A percentile compares a stretch with the other conserved stretches of the same genome.
These are phyloP conservation scores for Pulveroboletus sp. DNA, from an alignment of 768 basidiomycete species.

Conservation along the genomic window DNA sequence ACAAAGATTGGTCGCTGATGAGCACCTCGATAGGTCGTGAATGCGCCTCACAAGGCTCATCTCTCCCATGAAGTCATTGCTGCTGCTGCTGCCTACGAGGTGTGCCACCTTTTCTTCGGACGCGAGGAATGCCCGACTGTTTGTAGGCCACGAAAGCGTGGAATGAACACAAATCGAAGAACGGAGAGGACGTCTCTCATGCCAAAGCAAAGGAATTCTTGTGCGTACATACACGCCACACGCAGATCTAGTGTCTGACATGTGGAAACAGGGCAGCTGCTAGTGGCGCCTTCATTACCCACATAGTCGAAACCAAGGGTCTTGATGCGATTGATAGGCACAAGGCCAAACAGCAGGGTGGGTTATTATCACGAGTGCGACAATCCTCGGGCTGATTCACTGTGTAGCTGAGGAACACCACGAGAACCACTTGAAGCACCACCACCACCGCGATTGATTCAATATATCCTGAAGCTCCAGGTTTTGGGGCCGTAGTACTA, in stretches of 20 bases:
- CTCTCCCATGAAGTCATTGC: constrained; percentile 68
- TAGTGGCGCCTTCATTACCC: constrained; percentile 52
- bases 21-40: constrained; percentile 35
- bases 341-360: constrained; percentile 41
- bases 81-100: constrained; percentile 66
- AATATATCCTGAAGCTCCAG: background rate
- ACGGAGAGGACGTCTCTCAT: constrained; percentile 52
- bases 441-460: background rate
- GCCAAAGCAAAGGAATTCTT: constrained; percentile 49
- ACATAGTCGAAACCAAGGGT: constrained; percentile 56
- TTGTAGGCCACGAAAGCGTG: constrained; percentile 63
- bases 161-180: constrained; percentile 46
- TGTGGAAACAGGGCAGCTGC: constrained; percentile 47
- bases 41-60: constrained; percentile 52
- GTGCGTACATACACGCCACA: constrained; percentile 35
- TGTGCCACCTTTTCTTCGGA: constrained; percentile 14
- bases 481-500: background rate
- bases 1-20: background rate
- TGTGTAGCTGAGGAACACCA: constrained; percentile 8
- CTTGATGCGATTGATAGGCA: constrained; percentile 45
- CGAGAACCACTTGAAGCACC: background rate
- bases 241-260: background rate
- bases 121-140: background rate
- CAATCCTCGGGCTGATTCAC: constrained; percentile 1
- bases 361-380: background rate